These are phyloP conservation scores for Diplodia mutila DNA, from an alignment of 2,329 filamentous ascomycete genomes.

Conservation along the genomic window DNA sequence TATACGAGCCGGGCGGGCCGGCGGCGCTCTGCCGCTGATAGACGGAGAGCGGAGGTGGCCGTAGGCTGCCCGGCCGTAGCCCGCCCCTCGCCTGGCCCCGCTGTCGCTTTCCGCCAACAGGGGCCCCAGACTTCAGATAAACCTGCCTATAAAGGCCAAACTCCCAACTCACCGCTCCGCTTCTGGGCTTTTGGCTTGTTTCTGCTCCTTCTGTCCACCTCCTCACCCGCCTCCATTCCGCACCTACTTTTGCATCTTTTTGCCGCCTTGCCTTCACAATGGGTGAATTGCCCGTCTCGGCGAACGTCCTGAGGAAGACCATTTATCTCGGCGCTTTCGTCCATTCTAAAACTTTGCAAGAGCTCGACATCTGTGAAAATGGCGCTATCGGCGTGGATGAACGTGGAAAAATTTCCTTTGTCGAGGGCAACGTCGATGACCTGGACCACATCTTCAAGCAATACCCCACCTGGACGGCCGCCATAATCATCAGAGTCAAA, in stretches of 20 bases:
- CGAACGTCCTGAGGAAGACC: neutral
- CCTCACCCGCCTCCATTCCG: neutral
- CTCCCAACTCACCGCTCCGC: neutral
- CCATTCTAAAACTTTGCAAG: conserved; percentile 54
- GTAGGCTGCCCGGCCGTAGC: conserved; percentile 1
- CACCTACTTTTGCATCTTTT: neutral
- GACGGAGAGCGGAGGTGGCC: conserved; percentile 24
- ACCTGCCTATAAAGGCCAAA: neutral
- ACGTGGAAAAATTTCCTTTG: conserved; percentile 55
- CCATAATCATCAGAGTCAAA: conserved; percentile 41
- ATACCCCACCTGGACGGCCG: conserved; percentile 45
- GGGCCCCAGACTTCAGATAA: conserved; percentile 2
- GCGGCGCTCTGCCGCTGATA: conserved; percentile 11
- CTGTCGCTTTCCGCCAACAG: conserved; percentile 1
- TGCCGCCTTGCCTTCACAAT: neutral
- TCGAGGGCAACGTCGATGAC: conserved; percentile 42
- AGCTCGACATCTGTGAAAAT: conserved; percentile 54
- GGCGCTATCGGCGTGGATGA: conserved; percentile 57
- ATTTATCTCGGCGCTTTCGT: conserved; percentile 67
- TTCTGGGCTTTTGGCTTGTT: neutral
- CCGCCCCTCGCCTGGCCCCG: neutral
- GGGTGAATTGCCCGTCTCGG: neutral
- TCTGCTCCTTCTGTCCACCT: neutral
- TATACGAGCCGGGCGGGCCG: neutral
- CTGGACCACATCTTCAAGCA: conserved; percentile 33